A percentile compares a stretch with the other conserved stretches of the same genome.
Evolutionary conservation across 805 yeast species (phyloP).

Genomic region (Debaryomyces castellii): DNA sequence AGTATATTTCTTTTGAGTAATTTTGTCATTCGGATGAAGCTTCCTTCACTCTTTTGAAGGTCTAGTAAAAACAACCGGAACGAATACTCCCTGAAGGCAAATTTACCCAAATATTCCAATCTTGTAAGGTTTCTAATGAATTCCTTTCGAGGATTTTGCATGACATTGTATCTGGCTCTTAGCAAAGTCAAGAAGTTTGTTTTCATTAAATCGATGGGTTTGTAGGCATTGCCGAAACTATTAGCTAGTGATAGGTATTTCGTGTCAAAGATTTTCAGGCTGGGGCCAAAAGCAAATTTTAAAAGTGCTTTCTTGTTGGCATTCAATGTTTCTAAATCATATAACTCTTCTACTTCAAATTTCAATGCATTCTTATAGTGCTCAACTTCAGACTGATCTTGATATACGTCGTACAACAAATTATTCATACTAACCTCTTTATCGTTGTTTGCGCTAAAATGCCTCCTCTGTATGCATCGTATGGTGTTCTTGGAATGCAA

Average conservation of each 20-base stretch:
- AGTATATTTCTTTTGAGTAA: slow-evolving; percentile 1
- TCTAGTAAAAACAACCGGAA: slow-evolving; percentile 1
- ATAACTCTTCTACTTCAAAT: slow-evolving; percentile 3
- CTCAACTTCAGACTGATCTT: slow-evolving; percentile 3
- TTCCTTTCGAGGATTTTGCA: slow-evolving; percentile 3
- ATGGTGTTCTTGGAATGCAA: not conserved
- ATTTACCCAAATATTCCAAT: slow-evolving; percentile 7
- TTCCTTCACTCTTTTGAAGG: slow-evolving; percentile 4
- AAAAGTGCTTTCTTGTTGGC: slow-evolving; percentile 3
- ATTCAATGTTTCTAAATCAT: slow-evolving; percentile 2
- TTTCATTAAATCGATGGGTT: slow-evolving; percentile 3
- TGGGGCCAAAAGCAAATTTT: slow-evolving; percentile 4
- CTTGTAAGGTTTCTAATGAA: slow-evolving; percentile 2
- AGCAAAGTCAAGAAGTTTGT: slow-evolving; percentile 3
- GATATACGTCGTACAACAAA: slow-evolving; percentile 5
- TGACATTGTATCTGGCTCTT: slow-evolving; percentile 3
- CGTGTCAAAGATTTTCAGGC: slow-evolving; percentile 3
- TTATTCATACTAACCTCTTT: not conserved
- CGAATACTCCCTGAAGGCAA: slow-evolving; percentile 2
- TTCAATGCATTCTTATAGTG: slow-evolving; percentile 3
- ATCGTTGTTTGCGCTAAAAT: not conserved
- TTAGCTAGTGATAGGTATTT: slow-evolving; percentile 1
- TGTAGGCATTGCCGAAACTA: slow-evolving; percentile 2
- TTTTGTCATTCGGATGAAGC: not conserved
- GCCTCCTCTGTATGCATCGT: not conserved